phyloP scores from a whole-genome alignment of 768 basidiomycete genomes.

The Mycena venus region DNA sequence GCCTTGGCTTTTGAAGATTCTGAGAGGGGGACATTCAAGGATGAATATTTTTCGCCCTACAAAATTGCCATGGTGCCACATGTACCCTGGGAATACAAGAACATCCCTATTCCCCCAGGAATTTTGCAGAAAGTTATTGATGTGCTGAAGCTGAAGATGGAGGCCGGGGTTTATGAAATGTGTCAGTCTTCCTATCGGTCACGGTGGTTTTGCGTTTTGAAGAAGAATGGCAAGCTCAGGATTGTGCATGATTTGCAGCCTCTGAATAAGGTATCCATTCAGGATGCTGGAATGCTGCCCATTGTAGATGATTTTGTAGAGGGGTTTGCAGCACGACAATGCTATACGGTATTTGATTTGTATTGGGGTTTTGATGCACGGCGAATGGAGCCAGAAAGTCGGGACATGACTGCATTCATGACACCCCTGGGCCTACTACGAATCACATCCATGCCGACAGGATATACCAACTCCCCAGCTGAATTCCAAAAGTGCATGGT shows the following conservation, averaged over 20 bases:
- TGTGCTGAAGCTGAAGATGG: too few species aligned
- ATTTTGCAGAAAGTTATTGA: too few species aligned
- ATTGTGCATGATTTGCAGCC: slow-evolving; percentile 43
- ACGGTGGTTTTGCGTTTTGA: too few species aligned
- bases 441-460: slow-evolving; percentile 35
- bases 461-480: slow-evolving; percentile 37
- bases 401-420: slow-evolving; percentile 43
- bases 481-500: slow-evolving; percentile 40
- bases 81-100: too few species aligned
- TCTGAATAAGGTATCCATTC: slow-evolving; percentile 34
- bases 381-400: slow-evolving; percentile 19
- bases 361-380: slow-evolving; percentile 36
- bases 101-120: too few species aligned
- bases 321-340: slow-evolving; percentile 32
- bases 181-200: too few species aligned
- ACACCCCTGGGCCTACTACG: slow-evolving; percentile 32
- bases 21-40: slow-evolving; percentile 39
- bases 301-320: slow-evolving; percentile 38
- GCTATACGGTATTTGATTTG: slow-evolving; percentile 30
- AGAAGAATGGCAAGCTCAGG: too few species aligned
- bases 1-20: background rate
- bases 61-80: slow-evolving; percentile 30
- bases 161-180: too few species aligned
- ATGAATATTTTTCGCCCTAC: too few species aligned
- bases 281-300: slow-evolving; percentile 34